Evolutionary conservation across 495 filamentous ascomycete species (phyloP).

Genomic region (Letharia lupina): DNA sequence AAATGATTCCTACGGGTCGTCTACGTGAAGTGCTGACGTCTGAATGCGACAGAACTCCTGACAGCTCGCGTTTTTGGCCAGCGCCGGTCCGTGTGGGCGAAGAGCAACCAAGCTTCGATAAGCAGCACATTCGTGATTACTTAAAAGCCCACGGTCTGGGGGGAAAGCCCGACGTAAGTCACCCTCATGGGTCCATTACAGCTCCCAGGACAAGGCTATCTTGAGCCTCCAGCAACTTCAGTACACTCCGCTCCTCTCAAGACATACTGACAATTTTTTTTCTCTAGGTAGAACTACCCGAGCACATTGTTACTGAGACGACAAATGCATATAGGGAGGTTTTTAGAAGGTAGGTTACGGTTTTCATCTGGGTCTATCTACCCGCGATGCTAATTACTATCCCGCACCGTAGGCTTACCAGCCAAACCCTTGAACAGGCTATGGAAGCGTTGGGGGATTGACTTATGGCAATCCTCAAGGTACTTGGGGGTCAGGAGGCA

Average conservation of each 20-base stretch:
- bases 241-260: neutral
- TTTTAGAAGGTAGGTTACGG: neutral
- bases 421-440: neutral
- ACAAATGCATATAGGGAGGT: neutral
- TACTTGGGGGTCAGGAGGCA: too few relatives aligned
- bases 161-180: neutral
- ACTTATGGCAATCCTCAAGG: neutral
- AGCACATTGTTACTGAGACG: neutral
- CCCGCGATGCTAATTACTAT: neutral
- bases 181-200: neutral
- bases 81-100: neutral
- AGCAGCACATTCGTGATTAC: neutral
- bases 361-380: neutral
- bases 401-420: neutral
- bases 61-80: neutral
- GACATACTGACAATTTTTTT: neutral
- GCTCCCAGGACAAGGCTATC: neutral
- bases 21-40: too few relatives aligned
- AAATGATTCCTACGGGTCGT: neutral
- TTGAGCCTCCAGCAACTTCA: neutral
- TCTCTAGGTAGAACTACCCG: neutral
- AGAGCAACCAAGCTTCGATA: neutral
- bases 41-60: neutral
- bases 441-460: neutral
- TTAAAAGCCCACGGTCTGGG: neutral